Evolutionary conservation across 257 asterid species (phyloP).

Genomic region (Verbena officinalis): DNA sequence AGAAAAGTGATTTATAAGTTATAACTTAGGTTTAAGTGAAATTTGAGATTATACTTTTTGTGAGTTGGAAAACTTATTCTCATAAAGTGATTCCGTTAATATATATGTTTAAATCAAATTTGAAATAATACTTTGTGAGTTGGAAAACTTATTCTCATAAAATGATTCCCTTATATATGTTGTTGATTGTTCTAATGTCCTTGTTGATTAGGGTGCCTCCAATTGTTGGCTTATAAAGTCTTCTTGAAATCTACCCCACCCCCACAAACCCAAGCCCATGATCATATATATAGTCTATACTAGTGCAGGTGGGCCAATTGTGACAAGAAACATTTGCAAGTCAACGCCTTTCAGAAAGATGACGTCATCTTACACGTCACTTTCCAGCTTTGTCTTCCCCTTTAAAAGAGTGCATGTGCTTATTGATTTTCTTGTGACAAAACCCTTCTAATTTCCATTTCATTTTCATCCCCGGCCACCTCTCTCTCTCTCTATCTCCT

Average conservation of each 20-base stretch:
- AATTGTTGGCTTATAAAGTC: neutral
- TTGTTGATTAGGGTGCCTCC: neutral
- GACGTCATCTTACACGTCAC: conserved; percentile 73
- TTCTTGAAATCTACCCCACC: neutral
- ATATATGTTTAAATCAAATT: too few relatives aligned
- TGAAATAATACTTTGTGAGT: conserved; percentile 23
- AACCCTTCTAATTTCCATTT: neutral
- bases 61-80: too few relatives aligned
- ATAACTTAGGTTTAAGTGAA: too few relatives aligned
- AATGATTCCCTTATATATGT: too few relatives aligned
- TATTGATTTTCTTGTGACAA: conserved; percentile 31
- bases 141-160: too few relatives aligned
- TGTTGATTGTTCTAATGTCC: too few relatives aligned
- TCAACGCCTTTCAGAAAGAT: conserved; percentile 47
- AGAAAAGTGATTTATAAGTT: too few relatives aligned
- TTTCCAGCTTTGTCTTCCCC: conserved; percentile 59
- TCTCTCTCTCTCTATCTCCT: neutral
- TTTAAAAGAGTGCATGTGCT: conserved; percentile 49
- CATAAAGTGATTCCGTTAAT: too few relatives aligned
- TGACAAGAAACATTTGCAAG: conserved; percentile 42
- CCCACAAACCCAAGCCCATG: neutral
- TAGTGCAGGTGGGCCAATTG: conserved; percentile 37
- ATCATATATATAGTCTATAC: too few relatives aligned
- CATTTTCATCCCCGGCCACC: conserved; percentile 4
- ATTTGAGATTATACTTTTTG: too few relatives aligned